Evolutionary conservation across 352 stramenopile species (phyloP).

Genomic region (Saprolegnia parasitica): DNA sequence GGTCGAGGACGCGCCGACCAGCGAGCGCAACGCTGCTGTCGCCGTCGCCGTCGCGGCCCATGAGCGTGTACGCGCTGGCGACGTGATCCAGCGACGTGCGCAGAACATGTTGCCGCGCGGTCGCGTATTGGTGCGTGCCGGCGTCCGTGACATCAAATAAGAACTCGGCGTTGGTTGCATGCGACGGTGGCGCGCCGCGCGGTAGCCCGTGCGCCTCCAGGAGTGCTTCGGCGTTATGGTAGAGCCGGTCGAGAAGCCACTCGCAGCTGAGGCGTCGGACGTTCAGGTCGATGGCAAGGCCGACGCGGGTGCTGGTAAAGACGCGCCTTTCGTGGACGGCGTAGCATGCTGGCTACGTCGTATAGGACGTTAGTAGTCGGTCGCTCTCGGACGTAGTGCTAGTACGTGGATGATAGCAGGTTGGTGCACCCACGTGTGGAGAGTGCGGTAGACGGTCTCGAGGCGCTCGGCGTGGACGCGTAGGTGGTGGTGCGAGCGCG

Average conservation of each 20-base stretch:
- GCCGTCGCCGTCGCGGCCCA: neutral
- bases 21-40: neutral
- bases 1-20: neutral
- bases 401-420: neutral
- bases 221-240: constrained; percentile 7
- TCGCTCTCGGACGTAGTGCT: neutral
- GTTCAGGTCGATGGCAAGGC: neutral
- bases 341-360: neutral
- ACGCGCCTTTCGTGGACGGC: neutral
- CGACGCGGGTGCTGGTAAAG: neutral
- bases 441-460: neutral
- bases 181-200: neutral
- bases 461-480: neutral
- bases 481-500: neutral
- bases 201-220: neutral
- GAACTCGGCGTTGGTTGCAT: neutral
- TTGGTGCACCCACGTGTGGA: constrained; percentile 6
- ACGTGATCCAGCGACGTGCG: neutral
- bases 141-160: neutral
- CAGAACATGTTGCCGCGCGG: neutral
- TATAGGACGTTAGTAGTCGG: too few relatives aligned
- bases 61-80: neutral
- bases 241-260: constrained; percentile 11
- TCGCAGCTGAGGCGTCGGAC: neutral
- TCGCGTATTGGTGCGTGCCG: neutral